Evolutionary conservation across 2,329 filamentous ascomycete species (phyloP).

Genomic region (Claviceps paspali): DNA sequence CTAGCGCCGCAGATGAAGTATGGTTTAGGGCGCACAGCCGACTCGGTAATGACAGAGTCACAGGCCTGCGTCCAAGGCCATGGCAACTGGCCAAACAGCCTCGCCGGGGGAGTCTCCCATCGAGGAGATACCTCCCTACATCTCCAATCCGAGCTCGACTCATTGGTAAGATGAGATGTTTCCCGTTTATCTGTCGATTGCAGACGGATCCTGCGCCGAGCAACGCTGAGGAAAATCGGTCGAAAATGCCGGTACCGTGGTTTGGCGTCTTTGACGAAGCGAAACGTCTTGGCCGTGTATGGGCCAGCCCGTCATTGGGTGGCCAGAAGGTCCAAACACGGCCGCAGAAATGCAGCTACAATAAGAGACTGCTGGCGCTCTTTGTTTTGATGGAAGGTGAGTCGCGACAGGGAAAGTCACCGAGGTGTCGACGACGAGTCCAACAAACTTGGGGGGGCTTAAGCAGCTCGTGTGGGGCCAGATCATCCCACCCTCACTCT

Average conservation of each 20-base stretch:
- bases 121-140: conserved; percentile 3
- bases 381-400: neutral
- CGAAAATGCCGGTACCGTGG: neutral
- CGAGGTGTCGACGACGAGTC: too few relatives aligned
- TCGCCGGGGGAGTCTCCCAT: conserved; percentile 3
- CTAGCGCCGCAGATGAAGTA: conserved; percentile 5
- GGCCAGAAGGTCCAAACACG: neutral
- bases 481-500: neutral
- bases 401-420: too few relatives aligned
- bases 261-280: neutral
- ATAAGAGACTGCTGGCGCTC: neutral
- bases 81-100: conserved; percentile 3
- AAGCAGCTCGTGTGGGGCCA: neutral
- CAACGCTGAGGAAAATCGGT: neutral
- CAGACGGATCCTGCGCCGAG: neutral
- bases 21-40: neutral
- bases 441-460: too few relatives aligned
- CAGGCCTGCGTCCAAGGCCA: neutral
- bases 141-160: conserved; percentile 3
- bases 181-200: neutral
- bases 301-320: neutral
- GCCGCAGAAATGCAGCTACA: neutral
- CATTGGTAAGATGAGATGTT: neutral
- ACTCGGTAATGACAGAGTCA: neutral
- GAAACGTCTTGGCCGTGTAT: neutral